Percentiles rank a stretch among this genome's conserved stretches.
phyloP scores from a whole-genome alignment of 2,329 filamentous ascomycete species.

The Neonectria neomacrospora region DNA sequence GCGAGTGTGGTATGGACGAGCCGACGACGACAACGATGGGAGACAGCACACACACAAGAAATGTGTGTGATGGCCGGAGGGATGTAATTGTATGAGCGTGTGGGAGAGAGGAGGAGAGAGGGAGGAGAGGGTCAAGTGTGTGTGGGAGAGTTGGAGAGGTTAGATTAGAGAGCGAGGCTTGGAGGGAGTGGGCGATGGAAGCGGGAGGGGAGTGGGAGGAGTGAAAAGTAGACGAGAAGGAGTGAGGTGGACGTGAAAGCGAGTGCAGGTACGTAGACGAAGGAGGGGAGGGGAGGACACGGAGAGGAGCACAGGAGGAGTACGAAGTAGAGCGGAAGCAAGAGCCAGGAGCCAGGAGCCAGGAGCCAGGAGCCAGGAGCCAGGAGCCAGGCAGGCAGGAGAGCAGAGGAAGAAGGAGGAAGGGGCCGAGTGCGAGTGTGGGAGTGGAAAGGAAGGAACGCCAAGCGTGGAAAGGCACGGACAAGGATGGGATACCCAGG shows the following conservation, averaged over 20 bases:
- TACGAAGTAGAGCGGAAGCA: constrained; percentile 20
- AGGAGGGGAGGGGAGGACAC: constrained; percentile 19
- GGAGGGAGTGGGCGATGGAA: constrained; percentile 27
- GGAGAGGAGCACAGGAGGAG: constrained; percentile 13
- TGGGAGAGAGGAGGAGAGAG: constrained; percentile 35
- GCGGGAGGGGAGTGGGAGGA: constrained; percentile 27
- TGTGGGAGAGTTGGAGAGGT: constrained; percentile 28
- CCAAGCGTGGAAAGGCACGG: constrained; percentile 14
- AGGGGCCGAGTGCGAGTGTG: constrained; percentile 1
- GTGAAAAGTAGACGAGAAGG: constrained; percentile 21
- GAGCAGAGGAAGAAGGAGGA: constrained; percentile 7
- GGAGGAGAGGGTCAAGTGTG: constrained; percentile 28
- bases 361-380: constrained; percentile 17
- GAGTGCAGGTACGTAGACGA: neutral
- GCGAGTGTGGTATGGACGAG: constrained; percentile 32
- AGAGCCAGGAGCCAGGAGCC: constrained; percentile 15
- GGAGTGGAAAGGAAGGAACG: constrained; percentile 12
- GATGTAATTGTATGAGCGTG: constrained; percentile 29
- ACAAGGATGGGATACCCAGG: constrained; percentile 27
- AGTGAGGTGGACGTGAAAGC: constrained; percentile 10
- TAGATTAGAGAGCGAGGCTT: constrained; percentile 32
- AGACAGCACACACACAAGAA: constrained; percentile 26
- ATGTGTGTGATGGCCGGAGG: constrained; percentile 23
- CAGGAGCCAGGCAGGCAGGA: constrained; percentile 15
- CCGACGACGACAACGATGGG: constrained; percentile 25